A percentile compares a stretch with the other conserved stretches of the same genome.
phyloP scores from a whole-genome alignment of 108 stramenopile species.

The Cylindrotheca closterium region DNA sequence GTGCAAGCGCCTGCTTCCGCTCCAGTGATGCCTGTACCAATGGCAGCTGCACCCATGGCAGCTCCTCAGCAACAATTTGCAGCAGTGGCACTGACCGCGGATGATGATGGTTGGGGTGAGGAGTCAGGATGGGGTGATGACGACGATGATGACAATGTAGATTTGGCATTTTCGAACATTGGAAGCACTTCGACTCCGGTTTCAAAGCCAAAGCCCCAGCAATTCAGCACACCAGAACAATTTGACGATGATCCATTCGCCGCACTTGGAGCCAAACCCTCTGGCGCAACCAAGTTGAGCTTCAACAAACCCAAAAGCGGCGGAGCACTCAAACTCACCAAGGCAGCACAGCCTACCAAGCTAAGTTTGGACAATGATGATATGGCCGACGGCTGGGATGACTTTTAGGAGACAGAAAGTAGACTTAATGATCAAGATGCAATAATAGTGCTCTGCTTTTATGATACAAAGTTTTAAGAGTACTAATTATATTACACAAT shows the following conservation, averaged over 20 bases:
- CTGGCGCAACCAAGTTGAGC: constrained; percentile 10
- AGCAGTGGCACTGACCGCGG: constrained; percentile 18
- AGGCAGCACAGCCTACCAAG: constrained; percentile 32
- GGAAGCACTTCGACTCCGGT: constrained; percentile 10
- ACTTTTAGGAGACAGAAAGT: constrained; percentile 52
- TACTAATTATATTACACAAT: no score
- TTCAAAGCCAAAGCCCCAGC: not conserved
- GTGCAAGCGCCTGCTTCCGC: constrained; percentile 1
- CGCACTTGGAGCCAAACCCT: constrained; percentile 49
- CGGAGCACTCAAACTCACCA: constrained; percentile 35
- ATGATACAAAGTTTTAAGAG: no score
- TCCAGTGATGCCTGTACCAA: constrained; percentile 12
- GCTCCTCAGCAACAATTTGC: constrained; percentile 12
- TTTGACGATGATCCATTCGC: constrained; percentile 61
- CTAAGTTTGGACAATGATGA: constrained; percentile 38
- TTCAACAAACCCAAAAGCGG: constrained; percentile 1
- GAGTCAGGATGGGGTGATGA: constrained; percentile 39
- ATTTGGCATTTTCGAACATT: constrained; percentile 28
- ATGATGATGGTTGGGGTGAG: constrained; percentile 48
- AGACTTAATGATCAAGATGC: no score
- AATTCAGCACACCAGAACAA: not conserved
- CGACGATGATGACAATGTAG: constrained; percentile 21
- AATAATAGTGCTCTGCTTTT: no score
- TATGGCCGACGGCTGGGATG: constrained; percentile 84
- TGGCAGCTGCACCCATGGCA: constrained; percentile 17